These are phyloP conservation scores for Rubia balearica DNA, from an alignment of 305 asterid species.

Conservation along the genomic window DNA sequence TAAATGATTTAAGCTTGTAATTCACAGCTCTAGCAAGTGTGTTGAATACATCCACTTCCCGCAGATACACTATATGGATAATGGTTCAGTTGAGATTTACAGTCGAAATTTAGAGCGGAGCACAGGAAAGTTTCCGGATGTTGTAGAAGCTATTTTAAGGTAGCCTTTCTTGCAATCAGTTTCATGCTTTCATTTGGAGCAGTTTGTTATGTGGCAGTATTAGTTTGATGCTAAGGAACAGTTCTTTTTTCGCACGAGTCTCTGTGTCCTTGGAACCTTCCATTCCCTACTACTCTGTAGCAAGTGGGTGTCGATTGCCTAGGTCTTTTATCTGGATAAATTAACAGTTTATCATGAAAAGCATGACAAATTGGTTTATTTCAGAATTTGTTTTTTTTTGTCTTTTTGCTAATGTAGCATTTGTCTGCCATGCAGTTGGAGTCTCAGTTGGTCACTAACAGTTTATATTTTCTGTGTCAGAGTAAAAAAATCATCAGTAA, in stretches of 20 bases:
- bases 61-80: conserved; percentile 80
- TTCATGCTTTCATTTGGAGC: background rate
- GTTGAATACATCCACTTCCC: conserved; percentile 14
- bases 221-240: conserved; percentile 2
- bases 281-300: background rate
- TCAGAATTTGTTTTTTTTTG: background rate
- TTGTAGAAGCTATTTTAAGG: conserved; percentile 73
- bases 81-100: conserved; percentile 88
- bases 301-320: background rate
- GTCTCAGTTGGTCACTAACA: conserved; percentile 18
- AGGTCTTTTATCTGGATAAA: background rate
- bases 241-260: background rate
- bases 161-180: conserved; percentile 27
- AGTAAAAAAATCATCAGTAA: conserved; percentile 55
- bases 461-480: conserved; percentile 40
- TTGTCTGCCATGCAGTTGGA: conserved; percentile 2
- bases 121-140: conserved; percentile 94
- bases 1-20: background rate
- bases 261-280: conserved; percentile 6
- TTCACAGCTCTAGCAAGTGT: background rate
- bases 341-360: background rate
- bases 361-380: background rate
- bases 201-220: conserved; percentile 1
- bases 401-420: conserved; percentile 6
- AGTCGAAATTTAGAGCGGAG: conserved; percentile 93